Base-by-base conservation (phyloP, 768 basidiomycete genomes). In the Dioszegia crocea region DNA sequence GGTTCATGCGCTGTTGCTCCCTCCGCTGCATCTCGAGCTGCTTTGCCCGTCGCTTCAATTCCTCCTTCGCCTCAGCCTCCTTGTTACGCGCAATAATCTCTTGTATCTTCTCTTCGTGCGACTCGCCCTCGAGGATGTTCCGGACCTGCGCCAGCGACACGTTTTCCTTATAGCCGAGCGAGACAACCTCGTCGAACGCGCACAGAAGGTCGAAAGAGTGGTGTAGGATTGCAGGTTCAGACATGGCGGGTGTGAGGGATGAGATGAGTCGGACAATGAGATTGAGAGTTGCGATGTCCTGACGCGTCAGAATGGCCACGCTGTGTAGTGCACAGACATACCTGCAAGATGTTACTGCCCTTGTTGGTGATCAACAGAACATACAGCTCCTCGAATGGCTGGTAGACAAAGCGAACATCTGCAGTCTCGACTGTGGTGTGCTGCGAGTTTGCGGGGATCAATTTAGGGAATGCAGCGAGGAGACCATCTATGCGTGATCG, bases 11-110 rank as follows among this genome's bases (percentile, higher is more conserved):
- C 65, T 94, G 91, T 75, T 93, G 91, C 74, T 99, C 94, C 31
- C 93, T 83, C 40, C 94, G 85, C 73, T 98, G 96, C 86, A 96
- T 89, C 78, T 99, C 96, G 61, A 99, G 85, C 71, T 97, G 92
- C 76, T 96, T 96, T 0, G 96, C 93, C 29, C 94, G 87, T 39
- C 96, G 86, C 77, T 98, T 98, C 73, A 99, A 87, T 72, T 97
- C 94, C 76, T 99, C 96, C 76, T 99, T 99, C 1, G 94, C 96
- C 71, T 99, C 96, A 5, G 91, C 91, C 79, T 99, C 96, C 79
- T 98, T 98, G 81, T 99, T 98, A 88, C 89, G 83, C 11, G 92
- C 88, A 66, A 98, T 99, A 77, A 98, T 98, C 72, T 98, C 94
- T 74, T 97, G 92, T 57, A 99, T 97, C 76, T 80, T 80, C 65